Percentiles rank a stretch among this genome's conserved stretches.
Evolutionary conservation across 164 flowering plant genomes (phyloP).

Genomic region (Litsea cubeba): DNA sequence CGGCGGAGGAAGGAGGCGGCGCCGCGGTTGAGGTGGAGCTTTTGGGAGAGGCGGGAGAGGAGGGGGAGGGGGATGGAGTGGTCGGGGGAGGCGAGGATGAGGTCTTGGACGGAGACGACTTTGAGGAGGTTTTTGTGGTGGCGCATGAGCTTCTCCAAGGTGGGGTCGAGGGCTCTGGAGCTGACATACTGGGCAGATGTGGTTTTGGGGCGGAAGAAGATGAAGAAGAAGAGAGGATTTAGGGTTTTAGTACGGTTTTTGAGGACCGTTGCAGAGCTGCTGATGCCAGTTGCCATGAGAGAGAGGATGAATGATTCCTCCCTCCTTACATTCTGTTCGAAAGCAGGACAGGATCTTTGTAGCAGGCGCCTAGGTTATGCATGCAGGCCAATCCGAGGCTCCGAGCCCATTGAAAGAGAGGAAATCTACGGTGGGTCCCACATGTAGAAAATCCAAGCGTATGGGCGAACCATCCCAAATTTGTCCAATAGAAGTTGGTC

Average conservation of each 20-base stretch:
- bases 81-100: slow-evolving; percentile 55
- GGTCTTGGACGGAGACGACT: slow-evolving; percentile 73
- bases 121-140: slow-evolving; percentile 68
- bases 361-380: too few relatives aligned
- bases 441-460: too few relatives aligned
- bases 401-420: too few relatives aligned
- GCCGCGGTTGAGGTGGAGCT: slow-evolving; percentile 81
- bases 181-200: slow-evolving; percentile 59
- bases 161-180: slow-evolving; percentile 65
- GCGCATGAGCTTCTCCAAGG: slow-evolving; percentile 81
- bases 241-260: neutral
- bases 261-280: neutral
- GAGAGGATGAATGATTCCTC: too few relatives aligned
- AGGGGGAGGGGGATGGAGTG: slow-evolving; percentile 55
- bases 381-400: too few relatives aligned
- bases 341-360: too few relatives aligned
- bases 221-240: neutral
- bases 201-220: slow-evolving; percentile 30
- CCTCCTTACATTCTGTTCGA: too few relatives aligned
- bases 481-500: too few relatives aligned
- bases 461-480: too few relatives aligned
- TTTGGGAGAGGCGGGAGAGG: slow-evolving; percentile 69
- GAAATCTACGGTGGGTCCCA: too few relatives aligned
- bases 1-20: slow-evolving; percentile 64
- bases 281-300: too few relatives aligned